Percentiles rank a stretch among this genome's conserved stretches.
Evolutionary conservation across 345 rosid species (phyloP).

Genomic region (Xanthoceras sorbifolium): DNA sequence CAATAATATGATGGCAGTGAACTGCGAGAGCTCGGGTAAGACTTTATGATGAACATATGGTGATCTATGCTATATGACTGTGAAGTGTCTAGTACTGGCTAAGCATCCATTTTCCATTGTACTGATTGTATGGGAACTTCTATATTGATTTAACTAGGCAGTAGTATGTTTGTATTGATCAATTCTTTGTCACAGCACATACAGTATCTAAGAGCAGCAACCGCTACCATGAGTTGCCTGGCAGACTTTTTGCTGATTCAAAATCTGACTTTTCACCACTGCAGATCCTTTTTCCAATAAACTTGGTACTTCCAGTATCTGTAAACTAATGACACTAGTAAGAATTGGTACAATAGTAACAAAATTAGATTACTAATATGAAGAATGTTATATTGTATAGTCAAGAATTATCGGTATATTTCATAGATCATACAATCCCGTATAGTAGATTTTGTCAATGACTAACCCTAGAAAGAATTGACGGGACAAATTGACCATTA

Average conservation of each 20-base stretch:
- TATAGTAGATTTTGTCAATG: not conserved
- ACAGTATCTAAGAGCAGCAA: constrained; percentile 51
- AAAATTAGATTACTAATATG: not conserved
- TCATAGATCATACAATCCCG: not conserved
- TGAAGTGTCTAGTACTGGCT: not conserved
- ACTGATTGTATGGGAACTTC: constrained; percentile 10
- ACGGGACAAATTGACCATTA: too few relatives aligned
- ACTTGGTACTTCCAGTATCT: constrained; percentile 81
- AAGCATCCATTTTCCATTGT: not conserved
- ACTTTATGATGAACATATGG: not conserved
- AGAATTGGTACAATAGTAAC: not conserved
- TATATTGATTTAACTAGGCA: not conserved
- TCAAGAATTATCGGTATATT: not conserved
- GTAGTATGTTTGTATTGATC: not conserved
- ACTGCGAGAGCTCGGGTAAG: not conserved
- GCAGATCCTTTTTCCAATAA: constrained; percentile 77
- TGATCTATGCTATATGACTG: not conserved
- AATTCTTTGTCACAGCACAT: not conserved
- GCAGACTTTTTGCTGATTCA: constrained; percentile 46
- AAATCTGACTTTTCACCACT: constrained; percentile 49
- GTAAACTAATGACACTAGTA: constrained; percentile 5
- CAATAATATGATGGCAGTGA: not conserved
- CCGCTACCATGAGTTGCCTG: constrained; percentile 32
- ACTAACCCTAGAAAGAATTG: not conserved
- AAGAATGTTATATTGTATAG: not conserved